Evolutionary conservation across 1,284 basidiomycete genomes (phyloP), one percentile per base, ranked within the genome.

Genomic region (Moesziomyces antarcticus): DNA sequence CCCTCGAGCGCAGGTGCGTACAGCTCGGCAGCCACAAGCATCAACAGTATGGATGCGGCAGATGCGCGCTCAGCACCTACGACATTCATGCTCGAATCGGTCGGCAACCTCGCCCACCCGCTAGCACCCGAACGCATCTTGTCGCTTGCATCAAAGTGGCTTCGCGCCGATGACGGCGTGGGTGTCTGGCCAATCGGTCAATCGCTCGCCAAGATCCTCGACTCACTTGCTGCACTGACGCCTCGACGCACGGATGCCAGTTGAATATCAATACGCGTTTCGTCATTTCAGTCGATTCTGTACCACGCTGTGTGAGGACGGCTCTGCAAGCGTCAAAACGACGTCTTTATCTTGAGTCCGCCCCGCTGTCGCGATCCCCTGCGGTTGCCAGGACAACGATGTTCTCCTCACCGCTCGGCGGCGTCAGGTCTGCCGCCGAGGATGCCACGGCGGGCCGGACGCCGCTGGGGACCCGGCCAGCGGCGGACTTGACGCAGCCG

Each of bases 11-110:
- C 44, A 4, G 45, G 51, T 6, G 58, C 40, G 5, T 43, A 35
- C 37, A 62, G 53, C 37, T 50, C 48, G 20, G n/a, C 18, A 7
- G 44, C 14, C 9, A 51, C 53, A 5, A 48, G 50, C 44, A 24
- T 41, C 33, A 24, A 47, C 3, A 42, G 41, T 11, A 50, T 24
- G 18, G 46, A 42, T 1, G 46, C 54, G 6, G 9, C 53, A 43
- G 49, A 56, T 7, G 24, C 20, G 7, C 50, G 52, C 21, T 8
- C n/a, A 16, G 21, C 22, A 9, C 11, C 20, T 3, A 53, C 50
- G 8, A 87, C 93, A 64, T 91, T 90, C 42, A 91, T 93, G 49
- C 89, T 94, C 69, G 92, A 92, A 50, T 56, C 54, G 11, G 61
- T 64, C 22, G 61, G 61, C 45, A 53, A 57, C 42, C 45, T 64